These are phyloP conservation scores for Dianthus caryophyllus DNA, from an alignment of 148 eudicot species.

Conservation along the genomic window DNA sequence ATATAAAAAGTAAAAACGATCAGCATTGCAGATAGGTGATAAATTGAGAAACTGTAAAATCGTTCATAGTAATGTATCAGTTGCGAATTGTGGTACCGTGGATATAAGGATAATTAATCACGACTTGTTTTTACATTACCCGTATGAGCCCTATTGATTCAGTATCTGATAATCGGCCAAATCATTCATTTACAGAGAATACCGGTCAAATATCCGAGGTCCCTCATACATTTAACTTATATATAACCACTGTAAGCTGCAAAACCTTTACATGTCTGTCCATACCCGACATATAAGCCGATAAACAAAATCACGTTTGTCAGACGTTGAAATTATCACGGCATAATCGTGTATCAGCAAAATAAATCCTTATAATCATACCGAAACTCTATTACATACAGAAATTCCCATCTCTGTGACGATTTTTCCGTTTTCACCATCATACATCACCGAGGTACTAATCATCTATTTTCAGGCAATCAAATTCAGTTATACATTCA, in stretches of 20 bases:
- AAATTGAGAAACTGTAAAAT: no score
- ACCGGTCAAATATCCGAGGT: no score
- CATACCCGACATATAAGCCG: neutral
- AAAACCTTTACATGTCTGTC: no score
- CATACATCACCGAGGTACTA: neutral
- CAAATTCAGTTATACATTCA: neutral
- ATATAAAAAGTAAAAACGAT: neutral
- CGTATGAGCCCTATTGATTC: no score
- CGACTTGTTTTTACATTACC: no score
- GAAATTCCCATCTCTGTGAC: neutral
- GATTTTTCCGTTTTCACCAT: neutral
- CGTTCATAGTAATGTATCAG: no score
- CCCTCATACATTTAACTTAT: no score
- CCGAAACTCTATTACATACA: neutral
- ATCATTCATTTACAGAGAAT: no score
- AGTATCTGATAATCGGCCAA: no score
- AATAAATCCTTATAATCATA: neutral
- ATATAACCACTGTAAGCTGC: no score
- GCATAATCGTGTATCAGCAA: neutral
- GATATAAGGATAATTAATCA: no score
- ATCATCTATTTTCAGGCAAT: neutral
- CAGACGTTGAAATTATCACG: neutral
- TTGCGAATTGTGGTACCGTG: no score
- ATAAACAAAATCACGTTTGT: neutral
- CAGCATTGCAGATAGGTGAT: neutral